A percentile compares a stretch with the other conserved stretches of the same genome.
phyloP scores from a whole-genome alignment of 1,139 yeast genomes.

The Kodamaea anthophila region DNA sequence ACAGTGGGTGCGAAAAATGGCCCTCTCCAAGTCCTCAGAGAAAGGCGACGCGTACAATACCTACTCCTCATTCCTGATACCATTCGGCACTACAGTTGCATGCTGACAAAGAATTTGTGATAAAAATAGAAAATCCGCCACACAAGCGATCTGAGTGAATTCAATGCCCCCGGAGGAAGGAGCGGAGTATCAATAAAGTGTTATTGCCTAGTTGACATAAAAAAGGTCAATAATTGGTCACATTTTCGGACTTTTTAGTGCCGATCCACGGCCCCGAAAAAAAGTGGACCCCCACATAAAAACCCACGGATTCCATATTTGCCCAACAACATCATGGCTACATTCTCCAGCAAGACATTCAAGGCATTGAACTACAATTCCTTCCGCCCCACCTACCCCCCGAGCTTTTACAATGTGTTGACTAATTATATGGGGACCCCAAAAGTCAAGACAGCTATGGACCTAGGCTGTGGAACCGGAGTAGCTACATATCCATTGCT shows the following conservation, averaged over 20 bases:
- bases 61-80: too few species aligned
- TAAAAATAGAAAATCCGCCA: too few species aligned
- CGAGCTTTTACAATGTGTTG: conserved; percentile 17
- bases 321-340: conserved; percentile 42
- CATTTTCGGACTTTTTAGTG: conserved; percentile 1
- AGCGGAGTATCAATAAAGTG: too few species aligned
- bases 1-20: too few species aligned
- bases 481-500: conserved; percentile 35
- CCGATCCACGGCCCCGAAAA: conserved; percentile 6
- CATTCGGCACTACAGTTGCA: too few species aligned
- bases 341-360: conserved; percentile 56
- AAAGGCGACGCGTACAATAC: too few species aligned
- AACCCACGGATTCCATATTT: background rate
- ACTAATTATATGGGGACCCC: conserved; percentile 16
- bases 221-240: too few species aligned
- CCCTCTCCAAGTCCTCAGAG: too few species aligned
- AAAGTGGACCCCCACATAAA: conserved; percentile 1
- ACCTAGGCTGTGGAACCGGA: conserved; percentile 40
- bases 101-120: too few species aligned
- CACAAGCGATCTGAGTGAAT: too few species aligned
- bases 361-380: conserved; percentile 52
- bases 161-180: too few species aligned
- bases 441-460: conserved; percentile 19
- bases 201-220: too few species aligned
- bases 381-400: conserved; percentile 31